A percentile compares a stretch with the other conserved stretches of the same genome.
Conservation (phyloP, 805 yeast genomes). For the Diddensiella transvaalensis region DNA sequence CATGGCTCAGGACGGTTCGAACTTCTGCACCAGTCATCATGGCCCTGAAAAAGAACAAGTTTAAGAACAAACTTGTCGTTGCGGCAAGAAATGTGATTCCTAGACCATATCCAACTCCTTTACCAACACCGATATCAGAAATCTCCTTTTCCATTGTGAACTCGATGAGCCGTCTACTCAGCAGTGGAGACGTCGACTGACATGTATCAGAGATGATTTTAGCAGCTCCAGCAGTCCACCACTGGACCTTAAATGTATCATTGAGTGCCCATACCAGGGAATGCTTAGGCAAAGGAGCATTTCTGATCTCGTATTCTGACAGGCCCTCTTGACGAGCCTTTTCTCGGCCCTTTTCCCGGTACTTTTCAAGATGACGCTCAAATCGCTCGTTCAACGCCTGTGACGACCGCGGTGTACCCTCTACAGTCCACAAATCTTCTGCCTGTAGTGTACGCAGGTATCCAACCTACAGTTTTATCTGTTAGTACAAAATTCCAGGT, state of each 20-base stretch:
- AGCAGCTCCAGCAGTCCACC: conserved; percentile 35
- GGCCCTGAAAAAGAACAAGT: conserved; percentile 61
- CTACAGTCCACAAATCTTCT: conserved; percentile 49
- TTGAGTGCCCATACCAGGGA: conserved; percentile 34
- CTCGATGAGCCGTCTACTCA: conserved; percentile 60
- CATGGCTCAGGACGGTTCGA: conserved; percentile 67
- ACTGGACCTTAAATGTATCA: conserved; percentile 34
- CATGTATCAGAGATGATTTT: conserved; percentile 34
- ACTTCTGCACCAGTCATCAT: conserved; percentile 65
- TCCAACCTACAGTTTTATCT: conserved; percentile 38
- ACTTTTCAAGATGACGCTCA: conserved; percentile 29
- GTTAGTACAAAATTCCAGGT: not conserved
- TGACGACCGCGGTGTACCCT: conserved; percentile 35
- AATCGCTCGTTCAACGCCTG: conserved; percentile 38
- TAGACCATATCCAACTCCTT: conserved; percentile 73
- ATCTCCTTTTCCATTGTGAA: conserved; percentile 54
- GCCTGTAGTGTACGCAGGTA: conserved; percentile 59
- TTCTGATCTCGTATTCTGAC: conserved; percentile 40
- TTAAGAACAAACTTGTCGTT: conserved; percentile 45
- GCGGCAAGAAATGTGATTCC: conserved; percentile 61
- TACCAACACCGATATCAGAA: conserved; percentile 40
- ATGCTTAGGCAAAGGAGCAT: conserved; percentile 20
- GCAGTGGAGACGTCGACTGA: conserved; percentile 58
- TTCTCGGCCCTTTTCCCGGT: conserved; percentile 26
- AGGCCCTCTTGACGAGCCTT: conserved; percentile 35